phyloP scores from a whole-genome alignment of 257 asterid species.

The Pogostemon cablin region DNA sequence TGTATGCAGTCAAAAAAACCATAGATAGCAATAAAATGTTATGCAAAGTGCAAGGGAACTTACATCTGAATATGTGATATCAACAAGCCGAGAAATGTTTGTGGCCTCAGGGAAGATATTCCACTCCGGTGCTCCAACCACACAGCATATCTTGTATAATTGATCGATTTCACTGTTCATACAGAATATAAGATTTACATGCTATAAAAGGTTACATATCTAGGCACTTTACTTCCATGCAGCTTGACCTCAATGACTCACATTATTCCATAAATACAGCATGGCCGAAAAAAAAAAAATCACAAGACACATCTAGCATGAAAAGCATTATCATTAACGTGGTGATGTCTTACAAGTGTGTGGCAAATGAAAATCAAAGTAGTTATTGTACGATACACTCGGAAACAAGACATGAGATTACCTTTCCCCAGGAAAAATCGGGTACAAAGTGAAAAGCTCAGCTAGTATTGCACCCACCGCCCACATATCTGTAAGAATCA shows the following conservation, averaged over 20 bases:
- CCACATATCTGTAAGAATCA: constrained; percentile 83
- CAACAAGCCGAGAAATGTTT: constrained; percentile 62
- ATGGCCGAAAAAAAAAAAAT: neutral
- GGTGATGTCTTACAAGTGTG: neutral
- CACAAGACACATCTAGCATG: neutral
- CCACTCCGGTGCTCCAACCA: constrained; percentile 90
- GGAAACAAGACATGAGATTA: constrained; percentile 39
- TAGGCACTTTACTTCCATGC: constrained; percentile 7
- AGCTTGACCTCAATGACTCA: neutral
- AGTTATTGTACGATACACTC: neutral
- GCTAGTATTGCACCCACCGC: constrained; percentile 96
- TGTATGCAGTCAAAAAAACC: constrained; percentile 7
- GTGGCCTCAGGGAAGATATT: constrained; percentile 72
- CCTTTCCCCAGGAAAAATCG: constrained; percentile 99
- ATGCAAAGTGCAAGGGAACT: constrained; percentile 36
- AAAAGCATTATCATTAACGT: neutral
- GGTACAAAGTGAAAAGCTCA: constrained; percentile 88
- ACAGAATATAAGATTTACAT: constrained; percentile 28
- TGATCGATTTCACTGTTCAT: constrained; percentile 88
- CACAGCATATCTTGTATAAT: constrained; percentile 86
- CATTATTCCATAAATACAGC: neutral
- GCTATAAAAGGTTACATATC: constrained; percentile 1
- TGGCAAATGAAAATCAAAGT: neutral
- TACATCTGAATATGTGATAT: constrained; percentile 64
- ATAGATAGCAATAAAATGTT: neutral